phyloP scores from a whole-genome alignment of 2,329 filamentous ascomycete genomes.

The Trichoderma endophyticum region DNA sequence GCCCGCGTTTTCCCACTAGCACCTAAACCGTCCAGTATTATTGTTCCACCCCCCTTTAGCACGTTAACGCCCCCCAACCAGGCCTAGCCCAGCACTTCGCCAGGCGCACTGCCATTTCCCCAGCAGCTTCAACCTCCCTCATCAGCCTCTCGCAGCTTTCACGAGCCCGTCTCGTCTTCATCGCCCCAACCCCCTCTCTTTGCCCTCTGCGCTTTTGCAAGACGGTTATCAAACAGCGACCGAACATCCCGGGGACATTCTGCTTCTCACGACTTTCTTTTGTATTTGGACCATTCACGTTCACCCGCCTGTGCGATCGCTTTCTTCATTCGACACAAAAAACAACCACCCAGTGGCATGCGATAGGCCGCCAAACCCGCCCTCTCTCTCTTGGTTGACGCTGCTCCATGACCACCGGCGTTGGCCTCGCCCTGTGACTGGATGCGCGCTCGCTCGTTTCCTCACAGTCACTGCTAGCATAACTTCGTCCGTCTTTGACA shows the following conservation, averaged over 20 bases:
- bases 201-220: not conserved
- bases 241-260: not conserved
- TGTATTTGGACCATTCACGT: not conserved
- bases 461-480: not conserved
- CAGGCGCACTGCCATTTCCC: constrained; percentile 19
- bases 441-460: constrained; percentile 7
- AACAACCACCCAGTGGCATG: constrained; percentile 5
- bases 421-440: not conserved
- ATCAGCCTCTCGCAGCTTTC: constrained; percentile 22
- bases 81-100: constrained; percentile 17
- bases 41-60: constrained; percentile 19
- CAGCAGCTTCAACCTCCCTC: constrained; percentile 28
- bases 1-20: constrained; percentile 6
- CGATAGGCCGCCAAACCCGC: constrained; percentile 13
- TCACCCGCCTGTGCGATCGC: not conserved
- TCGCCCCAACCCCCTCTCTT: constrained; percentile 18
- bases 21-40: not conserved
- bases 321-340: not conserved
- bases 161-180: constrained; percentile 21
- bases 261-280: not conserved
- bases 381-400: not conserved
- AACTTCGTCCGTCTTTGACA: constrained; percentile 9
- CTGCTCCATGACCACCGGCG: not conserved
- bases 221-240: not conserved
- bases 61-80: constrained; percentile 20